These are phyloP conservation scores for Colletotrichum tanaceti DNA, from an alignment of 2,329 filamentous ascomycete species.

Conservation along the genomic window DNA sequence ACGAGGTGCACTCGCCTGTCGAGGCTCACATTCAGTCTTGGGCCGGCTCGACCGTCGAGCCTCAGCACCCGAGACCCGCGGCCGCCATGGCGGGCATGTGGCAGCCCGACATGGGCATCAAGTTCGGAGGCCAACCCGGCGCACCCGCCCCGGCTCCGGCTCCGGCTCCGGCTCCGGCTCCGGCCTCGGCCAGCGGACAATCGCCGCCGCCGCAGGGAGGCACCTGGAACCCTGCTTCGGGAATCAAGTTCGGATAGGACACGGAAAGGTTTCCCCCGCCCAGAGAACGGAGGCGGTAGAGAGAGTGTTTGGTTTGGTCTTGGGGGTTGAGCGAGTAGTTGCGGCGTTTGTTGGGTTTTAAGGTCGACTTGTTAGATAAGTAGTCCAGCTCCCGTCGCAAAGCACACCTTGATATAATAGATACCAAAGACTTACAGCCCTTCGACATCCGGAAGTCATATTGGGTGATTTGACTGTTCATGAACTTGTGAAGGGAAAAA, in stretches of 20 bases:
- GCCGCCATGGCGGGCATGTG: conserved; percentile 68
- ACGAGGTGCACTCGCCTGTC: conserved; percentile 47
- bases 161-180: conserved; percentile 33
- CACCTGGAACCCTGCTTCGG: conserved; percentile 70
- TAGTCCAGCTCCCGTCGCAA: conserved; percentile 21
- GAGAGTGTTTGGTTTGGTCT: not conserved
- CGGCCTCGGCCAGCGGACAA: conserved; percentile 41
- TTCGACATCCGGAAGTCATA: no score
- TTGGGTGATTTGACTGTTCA: no score
- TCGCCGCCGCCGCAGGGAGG: conserved; percentile 48
- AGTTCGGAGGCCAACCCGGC: conserved; percentile 68
- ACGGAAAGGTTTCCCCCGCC: conserved; percentile 24
- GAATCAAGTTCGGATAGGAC: conserved; percentile 65
- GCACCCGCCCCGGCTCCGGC: conserved; percentile 39
- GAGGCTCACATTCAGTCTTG: conserved; percentile 71
- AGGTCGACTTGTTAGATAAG: conserved; percentile 22
- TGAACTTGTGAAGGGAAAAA: not conserved
- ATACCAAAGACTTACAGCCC: not conserved
- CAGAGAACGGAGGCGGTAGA: conserved; percentile 4
- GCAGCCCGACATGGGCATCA: conserved; percentile 84
- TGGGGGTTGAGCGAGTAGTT: not conserved
- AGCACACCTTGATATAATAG: not conserved
- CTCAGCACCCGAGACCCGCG: conserved; percentile 66
- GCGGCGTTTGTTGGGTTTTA: conserved; percentile 24
- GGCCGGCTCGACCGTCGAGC: conserved; percentile 62